phyloP scores from a whole-genome alignment of 495 filamentous ascomycete species.

The Lasiosphaeria ovina region DNA sequence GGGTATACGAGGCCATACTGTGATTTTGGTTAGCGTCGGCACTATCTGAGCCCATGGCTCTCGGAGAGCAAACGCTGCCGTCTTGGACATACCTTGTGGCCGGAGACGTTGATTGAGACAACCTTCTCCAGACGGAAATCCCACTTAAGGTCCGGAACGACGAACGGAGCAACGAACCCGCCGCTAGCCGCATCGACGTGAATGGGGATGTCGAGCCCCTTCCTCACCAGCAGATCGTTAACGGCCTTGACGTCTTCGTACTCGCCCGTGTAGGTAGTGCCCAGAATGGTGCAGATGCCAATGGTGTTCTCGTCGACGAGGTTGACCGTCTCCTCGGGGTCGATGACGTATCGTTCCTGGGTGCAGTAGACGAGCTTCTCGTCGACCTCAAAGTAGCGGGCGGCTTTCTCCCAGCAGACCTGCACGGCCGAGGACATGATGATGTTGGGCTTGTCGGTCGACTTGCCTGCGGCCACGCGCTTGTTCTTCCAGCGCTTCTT shows the following conservation, averaged over 20 bases:
- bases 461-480: constrained; percentile 73
- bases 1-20: constrained; percentile 72
- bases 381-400: constrained; percentile 91
- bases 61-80: too few species aligned
- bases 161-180: constrained; percentile 88
- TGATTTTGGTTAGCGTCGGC: constrained; percentile 2
- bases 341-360: constrained; percentile 76
- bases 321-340: constrained; percentile 75
- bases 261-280: constrained; percentile 93
- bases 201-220: constrained; percentile 72
- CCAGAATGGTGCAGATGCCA: constrained; percentile 85
- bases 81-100: constrained; percentile 74
- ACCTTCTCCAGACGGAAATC: constrained; percentile 86
- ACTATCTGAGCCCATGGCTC: too few species aligned
- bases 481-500: constrained; percentile 92
- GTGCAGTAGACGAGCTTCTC: constrained; percentile 88
- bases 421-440: constrained; percentile 92
- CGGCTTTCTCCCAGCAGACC: constrained; percentile 95
- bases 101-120: constrained; percentile 87
- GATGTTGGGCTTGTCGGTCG: constrained; percentile 75
- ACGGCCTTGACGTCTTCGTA: constrained; percentile 90
- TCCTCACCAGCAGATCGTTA: constrained; percentile 75
- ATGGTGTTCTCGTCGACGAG: constrained; percentile 95
- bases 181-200: constrained; percentile 90
- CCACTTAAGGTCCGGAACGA: constrained; percentile 77